A percentile compares a stretch with the other conserved stretches of the same genome.
Evolutionary conservation across 352 stramenopile species (phyloP).

Genomic region (Phytopythium sindhum): DNA sequence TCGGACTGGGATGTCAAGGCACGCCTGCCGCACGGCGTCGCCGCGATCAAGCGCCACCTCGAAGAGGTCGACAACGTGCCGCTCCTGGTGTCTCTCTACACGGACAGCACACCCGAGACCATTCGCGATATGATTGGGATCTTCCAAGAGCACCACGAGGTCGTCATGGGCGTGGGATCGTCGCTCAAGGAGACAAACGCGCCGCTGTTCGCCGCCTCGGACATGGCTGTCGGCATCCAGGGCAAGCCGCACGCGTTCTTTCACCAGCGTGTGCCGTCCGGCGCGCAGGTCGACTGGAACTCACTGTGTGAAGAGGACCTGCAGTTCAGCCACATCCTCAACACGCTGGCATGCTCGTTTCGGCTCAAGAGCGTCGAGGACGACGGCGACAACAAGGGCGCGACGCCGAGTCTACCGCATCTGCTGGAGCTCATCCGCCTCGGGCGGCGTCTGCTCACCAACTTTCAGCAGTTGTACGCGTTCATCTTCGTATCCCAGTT

Average conservation of each 20-base stretch:
- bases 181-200: slow-evolving; percentile 77
- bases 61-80: slow-evolving; percentile 98
- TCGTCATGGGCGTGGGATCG: slow-evolving; percentile 77
- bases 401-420: slow-evolving; percentile 51
- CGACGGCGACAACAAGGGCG: slow-evolving; percentile 24
- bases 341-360: slow-evolving; percentile 77
- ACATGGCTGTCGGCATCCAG: slow-evolving; percentile 69
- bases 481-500: slow-evolving; percentile 87
- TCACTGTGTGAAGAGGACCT: slow-evolving; percentile 60
- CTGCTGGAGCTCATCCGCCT: slow-evolving; percentile 81
- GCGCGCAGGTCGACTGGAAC: slow-evolving; percentile 55
- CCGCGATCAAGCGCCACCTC: slow-evolving; percentile 95
- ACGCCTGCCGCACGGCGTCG: slow-evolving; percentile 93
- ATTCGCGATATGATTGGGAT: slow-evolving; percentile 93
- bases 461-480: slow-evolving; percentile 77
- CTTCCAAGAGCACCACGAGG: slow-evolving; percentile 84
- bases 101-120: slow-evolving; percentile 94
- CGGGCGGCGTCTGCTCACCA: slow-evolving; percentile 75
- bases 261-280: slow-evolving; percentile 54
- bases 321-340: slow-evolving; percentile 81
- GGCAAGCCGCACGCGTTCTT: slow-evolving; percentile 68
- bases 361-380: slow-evolving; percentile 39
- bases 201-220: slow-evolving; percentile 67
- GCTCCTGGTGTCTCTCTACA: slow-evolving; percentile 97
- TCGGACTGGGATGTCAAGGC: slow-evolving; percentile 97